Percentiles rank a stretch among this genome's conserved stretches.
Conservation (phyloP, 2,329 filamentous ascomycete species). For the Alternaria sp. region DNA sequence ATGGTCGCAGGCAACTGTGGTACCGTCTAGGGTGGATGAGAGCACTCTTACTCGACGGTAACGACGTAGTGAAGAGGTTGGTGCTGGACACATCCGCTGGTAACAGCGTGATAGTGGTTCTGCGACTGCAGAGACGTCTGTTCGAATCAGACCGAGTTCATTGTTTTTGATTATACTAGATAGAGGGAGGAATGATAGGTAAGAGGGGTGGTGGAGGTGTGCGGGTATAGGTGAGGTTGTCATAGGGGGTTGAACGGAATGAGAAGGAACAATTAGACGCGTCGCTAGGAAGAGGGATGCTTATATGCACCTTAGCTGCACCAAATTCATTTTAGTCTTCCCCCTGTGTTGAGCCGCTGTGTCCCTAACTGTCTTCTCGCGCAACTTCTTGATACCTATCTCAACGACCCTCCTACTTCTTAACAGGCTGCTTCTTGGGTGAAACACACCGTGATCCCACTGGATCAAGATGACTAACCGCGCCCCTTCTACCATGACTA, state of each 20-base stretch:
- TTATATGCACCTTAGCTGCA: neutral
- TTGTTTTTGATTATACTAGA: neutral
- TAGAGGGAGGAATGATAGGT: too few species aligned
- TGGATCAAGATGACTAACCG: neutral
- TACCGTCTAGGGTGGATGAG: too few species aligned
- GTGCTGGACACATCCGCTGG: too few species aligned
- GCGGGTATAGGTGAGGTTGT: too few species aligned
- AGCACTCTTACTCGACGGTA: too few species aligned
- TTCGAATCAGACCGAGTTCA: neutral
- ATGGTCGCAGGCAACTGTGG: too few species aligned
- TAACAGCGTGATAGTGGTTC: too few species aligned
- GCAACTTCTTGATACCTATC: neutral
- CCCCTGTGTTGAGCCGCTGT: rapidly evolving
- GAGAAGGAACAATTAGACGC: neutral
- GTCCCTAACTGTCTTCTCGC: neutral
- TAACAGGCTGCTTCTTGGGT: neutral
- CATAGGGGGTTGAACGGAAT: neutral
- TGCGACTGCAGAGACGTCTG: neutral
- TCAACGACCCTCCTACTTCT: neutral
- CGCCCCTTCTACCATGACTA: neutral
- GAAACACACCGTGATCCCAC: neutral
- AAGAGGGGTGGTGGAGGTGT: too few species aligned
- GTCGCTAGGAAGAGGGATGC: neutral
- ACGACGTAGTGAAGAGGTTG: too few species aligned
- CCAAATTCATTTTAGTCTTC: neutral